Percentiles rank a stretch among this genome's conserved stretches.
These are phyloP conservation scores for Psilocybe cyanescens DNA, from an alignment of 768 basidiomycete genomes.

Conservation along the genomic window DNA sequence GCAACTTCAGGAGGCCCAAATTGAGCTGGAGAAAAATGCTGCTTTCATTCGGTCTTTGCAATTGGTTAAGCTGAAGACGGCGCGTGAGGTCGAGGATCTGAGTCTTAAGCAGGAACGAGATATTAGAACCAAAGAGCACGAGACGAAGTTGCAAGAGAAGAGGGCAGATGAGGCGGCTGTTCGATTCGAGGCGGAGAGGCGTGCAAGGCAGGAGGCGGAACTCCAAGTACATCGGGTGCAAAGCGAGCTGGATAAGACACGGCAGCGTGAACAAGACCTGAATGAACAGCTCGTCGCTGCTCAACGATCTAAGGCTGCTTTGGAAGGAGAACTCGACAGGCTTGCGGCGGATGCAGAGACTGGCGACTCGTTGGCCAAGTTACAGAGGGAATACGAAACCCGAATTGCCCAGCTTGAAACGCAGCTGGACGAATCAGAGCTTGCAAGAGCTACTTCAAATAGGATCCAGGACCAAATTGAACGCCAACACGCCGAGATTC, in stretches of 20 bases:
- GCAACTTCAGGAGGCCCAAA: constrained; percentile 81
- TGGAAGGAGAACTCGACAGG: constrained; percentile 69
- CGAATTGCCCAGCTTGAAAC: constrained; percentile 66
- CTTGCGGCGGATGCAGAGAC: constrained; percentile 65
- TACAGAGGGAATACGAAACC: constrained; percentile 66
- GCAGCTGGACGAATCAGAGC: constrained; percentile 61
- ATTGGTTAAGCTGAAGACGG: constrained; percentile 73
- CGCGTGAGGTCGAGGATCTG: constrained; percentile 84
- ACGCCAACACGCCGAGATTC: constrained; percentile 73
- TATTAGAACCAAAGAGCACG: constrained; percentile 72
- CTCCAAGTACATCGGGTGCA: constrained; percentile 62
- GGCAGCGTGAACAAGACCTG: constrained; percentile 59
- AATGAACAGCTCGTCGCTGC: constrained; percentile 54
- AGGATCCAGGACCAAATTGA: constrained; percentile 66
- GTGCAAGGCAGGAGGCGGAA: constrained; percentile 67
- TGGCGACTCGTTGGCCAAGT: constrained; percentile 55
- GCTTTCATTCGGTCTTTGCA: constrained; percentile 86
- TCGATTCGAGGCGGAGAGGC: constrained; percentile 70
- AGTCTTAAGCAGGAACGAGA: constrained; percentile 74
- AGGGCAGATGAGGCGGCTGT: constrained; percentile 55
- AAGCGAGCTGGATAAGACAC: constrained; percentile 57
- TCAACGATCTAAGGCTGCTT: constrained; percentile 63
- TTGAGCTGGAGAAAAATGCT: constrained; percentile 74
- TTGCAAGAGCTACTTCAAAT: constrained; percentile 49
- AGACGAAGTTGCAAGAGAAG: constrained; percentile 63